These are phyloP conservation scores for Picocystis sp. DNA, from an alignment of 163 green algal species.

Conservation along the genomic window DNA sequence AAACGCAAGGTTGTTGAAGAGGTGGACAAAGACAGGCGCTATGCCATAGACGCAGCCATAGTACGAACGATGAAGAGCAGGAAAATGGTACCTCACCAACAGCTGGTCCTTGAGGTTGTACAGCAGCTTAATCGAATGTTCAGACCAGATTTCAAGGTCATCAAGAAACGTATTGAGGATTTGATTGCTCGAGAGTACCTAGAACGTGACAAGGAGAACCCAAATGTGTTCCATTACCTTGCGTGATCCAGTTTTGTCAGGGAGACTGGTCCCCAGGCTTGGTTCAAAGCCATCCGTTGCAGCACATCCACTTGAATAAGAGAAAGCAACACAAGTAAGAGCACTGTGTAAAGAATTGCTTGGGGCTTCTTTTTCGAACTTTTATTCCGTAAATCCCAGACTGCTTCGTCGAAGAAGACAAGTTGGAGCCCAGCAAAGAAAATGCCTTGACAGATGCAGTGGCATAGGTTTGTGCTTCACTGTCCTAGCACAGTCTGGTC, in stretches of 20 bases:
- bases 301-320: no score
- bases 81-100: conserved; percentile 59
- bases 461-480: no score
- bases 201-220: conserved; percentile 82
- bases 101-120: conserved; percentile 90
- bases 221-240: conserved; percentile 79
- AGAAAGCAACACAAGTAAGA: no score
- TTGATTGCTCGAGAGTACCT: conserved; percentile 92
- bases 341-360: no score
- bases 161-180: conserved; percentile 97
- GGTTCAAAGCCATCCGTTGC: no score
- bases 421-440: no score
- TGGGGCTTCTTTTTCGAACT: no score
- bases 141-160: conserved; percentile 84
- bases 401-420: no score
- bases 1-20: conserved; percentile 73
- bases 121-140: conserved; percentile 86
- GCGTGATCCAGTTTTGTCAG: conserved; percentile 25
- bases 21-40: conserved; percentile 79
- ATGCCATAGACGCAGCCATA: conserved; percentile 91
- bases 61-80: conserved; percentile 96
- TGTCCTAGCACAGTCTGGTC: no score
- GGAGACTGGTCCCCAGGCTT: no score
- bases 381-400: no score
- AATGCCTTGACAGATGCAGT: no score